Evolutionary conservation across 1,139 yeast genomes (phyloP), one percentile per base, ranked within the genome.

Genomic region (Insectozyma bohioensis): DNA sequence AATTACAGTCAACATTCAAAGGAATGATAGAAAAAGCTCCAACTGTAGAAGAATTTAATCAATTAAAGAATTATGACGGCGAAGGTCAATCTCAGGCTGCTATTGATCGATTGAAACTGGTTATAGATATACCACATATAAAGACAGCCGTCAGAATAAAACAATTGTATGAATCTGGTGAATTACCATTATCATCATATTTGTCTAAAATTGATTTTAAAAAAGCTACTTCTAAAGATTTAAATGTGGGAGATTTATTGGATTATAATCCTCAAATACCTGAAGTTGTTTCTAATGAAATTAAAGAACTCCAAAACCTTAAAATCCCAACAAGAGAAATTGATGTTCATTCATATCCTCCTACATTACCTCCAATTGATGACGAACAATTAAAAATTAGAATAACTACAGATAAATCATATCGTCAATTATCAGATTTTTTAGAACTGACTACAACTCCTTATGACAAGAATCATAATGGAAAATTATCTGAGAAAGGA

Each of bases 1-100:
- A 67, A 43, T 52, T 68, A 21, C 73, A 67, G 45, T 68, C 72
- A 9, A 56, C 72, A 12, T 53, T 67, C 20, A 54, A 53, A 36
- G 65, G 53, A 37, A 54, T 67, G 20, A 37, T 65, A 17, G 40
- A 52, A 24, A 58, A 56, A 35, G 55, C 72, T 1, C 75, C 75
- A 4, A 47, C 57, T 12, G 42, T 51, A 14, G 43, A 48, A n/a
- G 59, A 64, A 34, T 19, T 5, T 9, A 13, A 6, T 6, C 25
- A 22, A 26, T 31, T 26, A 14, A 31, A 23, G 23, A 14, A n/a
- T 23, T 26, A 2, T 17, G 28, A 14, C 34, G 33, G 28, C 33
- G 39, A 11, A 20, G 16, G 12, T n/a, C n/a, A n/a, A n/a, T n/a
- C n/a, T n/a, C n/a, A n/a, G n/a, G 26, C 35, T 9, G 19, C 30